phyloP scores from a whole-genome alignment of 306 rosid genomes.

The Betula pendula region DNA sequence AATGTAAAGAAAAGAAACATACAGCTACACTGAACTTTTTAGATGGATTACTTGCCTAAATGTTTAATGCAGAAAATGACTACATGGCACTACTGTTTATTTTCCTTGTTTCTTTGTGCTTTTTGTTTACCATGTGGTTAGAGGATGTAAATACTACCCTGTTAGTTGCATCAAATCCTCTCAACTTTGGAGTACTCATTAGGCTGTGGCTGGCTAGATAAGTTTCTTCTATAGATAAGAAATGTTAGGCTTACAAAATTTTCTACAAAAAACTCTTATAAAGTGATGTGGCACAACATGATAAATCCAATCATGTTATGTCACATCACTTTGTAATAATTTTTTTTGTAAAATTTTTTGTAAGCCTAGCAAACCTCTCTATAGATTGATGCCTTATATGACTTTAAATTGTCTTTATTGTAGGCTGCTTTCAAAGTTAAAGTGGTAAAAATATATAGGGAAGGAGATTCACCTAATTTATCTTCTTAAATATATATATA shows the following conservation, averaged over 20 bases:
- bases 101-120: neutral
- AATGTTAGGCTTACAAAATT: too few relatives aligned
- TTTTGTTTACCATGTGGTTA: neutral
- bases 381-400: neutral
- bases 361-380: too few relatives aligned
- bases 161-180: neutral
- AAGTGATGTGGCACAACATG: too few relatives aligned
- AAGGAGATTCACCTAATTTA: too few relatives aligned
- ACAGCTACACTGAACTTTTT: neutral
- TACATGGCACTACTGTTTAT: neutral
- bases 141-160: neutral
- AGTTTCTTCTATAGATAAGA: neutral
- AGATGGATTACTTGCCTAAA: neutral
- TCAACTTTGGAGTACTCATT: neutral
- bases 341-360: too few relatives aligned
- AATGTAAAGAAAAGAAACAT: neutral
- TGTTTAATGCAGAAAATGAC: neutral
- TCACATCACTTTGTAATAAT: too few relatives aligned
- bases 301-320: too few relatives aligned
- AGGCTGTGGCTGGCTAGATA: neutral
- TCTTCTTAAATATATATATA: too few relatives aligned
- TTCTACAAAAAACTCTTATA: too few relatives aligned
- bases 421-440: too few relatives aligned
- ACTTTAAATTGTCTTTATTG: too few relatives aligned
- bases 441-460: too few relatives aligned